Percentiles rank a stretch among this genome's conserved stretches.
Conservation (phyloP, 306 rosid species). For the Senna siamea region DNA sequence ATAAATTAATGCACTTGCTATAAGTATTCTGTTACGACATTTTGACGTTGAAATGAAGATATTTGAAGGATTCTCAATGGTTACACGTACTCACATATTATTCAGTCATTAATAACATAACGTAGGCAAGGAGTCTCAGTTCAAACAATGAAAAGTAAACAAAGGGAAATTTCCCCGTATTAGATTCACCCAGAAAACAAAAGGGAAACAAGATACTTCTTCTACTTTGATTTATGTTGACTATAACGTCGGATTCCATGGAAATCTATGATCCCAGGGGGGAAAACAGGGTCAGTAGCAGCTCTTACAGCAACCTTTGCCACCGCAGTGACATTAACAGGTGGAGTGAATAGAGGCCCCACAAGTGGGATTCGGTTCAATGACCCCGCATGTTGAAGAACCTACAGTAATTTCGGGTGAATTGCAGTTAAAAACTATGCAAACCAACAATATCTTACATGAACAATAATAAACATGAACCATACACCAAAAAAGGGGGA, state of each 20-base stretch:
- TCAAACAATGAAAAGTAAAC: slow-evolving; percentile 26
- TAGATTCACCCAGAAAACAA: slow-evolving; percentile 24
- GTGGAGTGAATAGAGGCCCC: slow-evolving; percentile 90
- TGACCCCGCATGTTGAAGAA: slow-evolving; percentile 64
- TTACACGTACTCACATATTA: slow-evolving; percentile 39
- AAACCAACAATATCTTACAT: slow-evolving; percentile 10
- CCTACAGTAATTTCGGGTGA: slow-evolving; percentile 54
- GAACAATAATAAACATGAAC: slow-evolving; percentile 26
- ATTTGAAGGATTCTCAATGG: slow-evolving; percentile 24
- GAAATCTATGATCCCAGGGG: slow-evolving; percentile 84
- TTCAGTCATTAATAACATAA: slow-evolving; percentile 30
- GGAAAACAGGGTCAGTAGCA: slow-evolving; percentile 93
- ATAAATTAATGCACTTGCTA: background rate
- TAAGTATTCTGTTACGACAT: background rate
- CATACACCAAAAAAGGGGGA: background rate
- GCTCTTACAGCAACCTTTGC: slow-evolving; percentile 93
- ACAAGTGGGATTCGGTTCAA: slow-evolving; percentile 79
- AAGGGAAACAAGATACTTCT: slow-evolving; percentile 9
- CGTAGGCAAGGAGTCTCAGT: slow-evolving; percentile 27
- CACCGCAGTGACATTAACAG: slow-evolving; percentile 76
- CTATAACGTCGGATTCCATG: slow-evolving; percentile 80
- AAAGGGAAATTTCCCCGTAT: slow-evolving; percentile 35
- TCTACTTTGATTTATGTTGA: slow-evolving; percentile 57
- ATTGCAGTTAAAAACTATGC: background rate
- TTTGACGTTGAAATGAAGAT: slow-evolving; percentile 12